A percentile compares a stretch with the other conserved stretches of the same genome.
Evolutionary conservation across 2,329 filamentous ascomycete species (phyloP).

Genomic region (Aspergillus sp.): DNA sequence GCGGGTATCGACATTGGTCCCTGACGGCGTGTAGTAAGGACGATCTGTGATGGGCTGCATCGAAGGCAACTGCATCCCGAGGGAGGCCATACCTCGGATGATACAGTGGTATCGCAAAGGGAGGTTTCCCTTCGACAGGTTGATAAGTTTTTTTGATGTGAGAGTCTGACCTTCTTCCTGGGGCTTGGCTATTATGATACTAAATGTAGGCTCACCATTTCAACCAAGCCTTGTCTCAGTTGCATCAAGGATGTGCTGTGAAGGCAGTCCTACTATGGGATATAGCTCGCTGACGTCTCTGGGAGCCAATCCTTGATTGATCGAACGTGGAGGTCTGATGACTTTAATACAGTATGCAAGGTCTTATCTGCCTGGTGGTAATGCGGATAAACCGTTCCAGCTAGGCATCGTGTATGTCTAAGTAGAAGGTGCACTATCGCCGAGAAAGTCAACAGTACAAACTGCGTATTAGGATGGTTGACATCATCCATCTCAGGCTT

Average conservation of each 20-base stretch:
- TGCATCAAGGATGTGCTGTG: background rate
- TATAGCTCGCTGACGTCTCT: background rate
- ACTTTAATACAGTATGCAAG: too few relatives aligned
- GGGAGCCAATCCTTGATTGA: too few relatives aligned
- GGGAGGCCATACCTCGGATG: slow-evolving; percentile 14
- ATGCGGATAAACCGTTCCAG: too few relatives aligned
- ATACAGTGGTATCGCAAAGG: slow-evolving; percentile 20
- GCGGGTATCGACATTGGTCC: background rate
- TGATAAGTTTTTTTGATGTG: slow-evolving; percentile 13
- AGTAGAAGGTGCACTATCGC: too few relatives aligned
- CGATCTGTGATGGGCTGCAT: slow-evolving; percentile 17
- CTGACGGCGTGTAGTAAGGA: slow-evolving; percentile 9
- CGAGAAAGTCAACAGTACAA: too few relatives aligned
- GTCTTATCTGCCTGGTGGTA: too few relatives aligned
- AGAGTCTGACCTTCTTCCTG: background rate
- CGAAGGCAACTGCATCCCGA: slow-evolving; percentile 15
- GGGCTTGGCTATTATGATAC: too few relatives aligned
- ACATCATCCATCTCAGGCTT: too few relatives aligned
- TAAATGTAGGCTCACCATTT: background rate
- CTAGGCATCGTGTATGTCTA: too few relatives aligned
- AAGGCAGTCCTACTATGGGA: background rate
- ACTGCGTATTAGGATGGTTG: too few relatives aligned
- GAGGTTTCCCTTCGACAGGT: slow-evolving; percentile 15
- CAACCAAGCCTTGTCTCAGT: background rate
- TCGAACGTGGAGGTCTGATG: too few relatives aligned